Percentiles rank a stretch among this genome's conserved stretches.
These are phyloP conservation scores for Cladosporium sp. DNA, from an alignment of 2,329 filamentous ascomycete genomes.

Conservation along the genomic window DNA sequence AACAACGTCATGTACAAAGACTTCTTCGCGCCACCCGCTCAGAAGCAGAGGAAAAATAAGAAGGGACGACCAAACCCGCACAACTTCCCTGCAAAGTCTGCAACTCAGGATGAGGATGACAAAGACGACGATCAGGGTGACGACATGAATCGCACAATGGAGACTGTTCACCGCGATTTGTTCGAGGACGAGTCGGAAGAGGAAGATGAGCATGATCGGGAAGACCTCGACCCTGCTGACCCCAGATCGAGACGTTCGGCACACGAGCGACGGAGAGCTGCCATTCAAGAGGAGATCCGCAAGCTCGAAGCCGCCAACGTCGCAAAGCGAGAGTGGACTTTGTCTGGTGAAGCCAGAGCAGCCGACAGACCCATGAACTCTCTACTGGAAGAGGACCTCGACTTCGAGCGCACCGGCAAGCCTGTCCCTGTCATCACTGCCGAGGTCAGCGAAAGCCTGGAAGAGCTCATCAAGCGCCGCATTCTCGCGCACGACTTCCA, in stretches of 20 bases:
- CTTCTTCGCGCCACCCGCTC: constrained; percentile 83
- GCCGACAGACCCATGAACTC: constrained; percentile 83
- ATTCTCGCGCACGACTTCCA: constrained; percentile 90
- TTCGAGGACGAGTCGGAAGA: constrained; percentile 75
- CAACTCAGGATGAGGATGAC: constrained; percentile 34
- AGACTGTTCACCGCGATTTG: constrained; percentile 80
- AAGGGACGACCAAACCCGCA: constrained; percentile 53
- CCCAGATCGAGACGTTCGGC: constrained; percentile 72
- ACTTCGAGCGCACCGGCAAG: constrained; percentile 94
- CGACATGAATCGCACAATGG: constrained; percentile 79
- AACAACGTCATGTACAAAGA: constrained; percentile 89
- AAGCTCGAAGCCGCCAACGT: constrained; percentile 85
- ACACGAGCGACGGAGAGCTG: constrained; percentile 82
- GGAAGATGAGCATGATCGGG: constrained; percentile 55
- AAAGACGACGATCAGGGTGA: constrained; percentile 44
- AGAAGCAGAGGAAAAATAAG: constrained; percentile 59
- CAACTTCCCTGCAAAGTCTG: constrained; percentile 37
- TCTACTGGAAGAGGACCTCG: constrained; percentile 86
- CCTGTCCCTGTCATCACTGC: constrained; percentile 91
- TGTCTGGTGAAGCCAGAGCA: constrained; percentile 82
- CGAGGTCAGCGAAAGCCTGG: constrained; percentile 85
- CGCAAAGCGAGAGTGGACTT: constrained; percentile 84
- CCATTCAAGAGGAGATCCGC: constrained; percentile 84
- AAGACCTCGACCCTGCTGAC: constrained; percentile 61
- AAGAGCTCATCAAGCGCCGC: constrained; percentile 88